phyloP scores from a whole-genome alignment of 2,329 filamentous ascomycete genomes.

The Sarocladium strictum region DNA sequence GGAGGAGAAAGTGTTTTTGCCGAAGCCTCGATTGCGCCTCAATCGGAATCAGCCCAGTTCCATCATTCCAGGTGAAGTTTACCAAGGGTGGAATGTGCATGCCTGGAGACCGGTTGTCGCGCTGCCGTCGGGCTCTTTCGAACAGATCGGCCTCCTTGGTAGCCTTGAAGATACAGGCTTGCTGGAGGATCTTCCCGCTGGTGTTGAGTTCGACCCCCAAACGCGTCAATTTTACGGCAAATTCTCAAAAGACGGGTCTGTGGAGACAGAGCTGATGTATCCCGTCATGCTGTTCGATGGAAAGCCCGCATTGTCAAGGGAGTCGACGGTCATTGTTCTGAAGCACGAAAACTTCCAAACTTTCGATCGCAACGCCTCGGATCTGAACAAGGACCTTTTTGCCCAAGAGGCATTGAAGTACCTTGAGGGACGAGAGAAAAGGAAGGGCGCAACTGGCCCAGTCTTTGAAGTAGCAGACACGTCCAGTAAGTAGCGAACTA shows the following conservation, averaged over 20 bases:
- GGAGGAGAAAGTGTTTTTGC: neutral
- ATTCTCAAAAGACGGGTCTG: neutral
- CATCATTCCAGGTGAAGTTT: neutral
- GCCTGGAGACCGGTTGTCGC: conserved; percentile 3
- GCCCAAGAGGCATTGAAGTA: neutral
- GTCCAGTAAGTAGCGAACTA: neutral
- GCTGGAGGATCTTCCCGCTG: neutral
- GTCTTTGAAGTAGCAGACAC: neutral
- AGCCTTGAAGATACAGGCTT: neutral
- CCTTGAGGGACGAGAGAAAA: neutral
- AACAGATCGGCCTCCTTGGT: neutral
- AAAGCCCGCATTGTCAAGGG: neutral
- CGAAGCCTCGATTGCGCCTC: neutral
- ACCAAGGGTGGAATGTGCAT: neutral
- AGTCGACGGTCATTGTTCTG: neutral
- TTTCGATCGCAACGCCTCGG: neutral
- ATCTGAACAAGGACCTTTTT: neutral
- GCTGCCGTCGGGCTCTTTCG: neutral
- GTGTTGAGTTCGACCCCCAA: neutral
- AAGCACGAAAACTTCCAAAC: neutral
- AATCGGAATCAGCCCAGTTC: neutral
- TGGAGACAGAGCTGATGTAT: neutral
- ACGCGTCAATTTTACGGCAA: neutral
- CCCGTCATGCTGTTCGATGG: conserved; percentile 5
- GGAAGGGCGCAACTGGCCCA: neutral